Conservation (phyloP, 2,329 filamentous ascomycete genomes). For the Colletotrichum sp. region DNA sequence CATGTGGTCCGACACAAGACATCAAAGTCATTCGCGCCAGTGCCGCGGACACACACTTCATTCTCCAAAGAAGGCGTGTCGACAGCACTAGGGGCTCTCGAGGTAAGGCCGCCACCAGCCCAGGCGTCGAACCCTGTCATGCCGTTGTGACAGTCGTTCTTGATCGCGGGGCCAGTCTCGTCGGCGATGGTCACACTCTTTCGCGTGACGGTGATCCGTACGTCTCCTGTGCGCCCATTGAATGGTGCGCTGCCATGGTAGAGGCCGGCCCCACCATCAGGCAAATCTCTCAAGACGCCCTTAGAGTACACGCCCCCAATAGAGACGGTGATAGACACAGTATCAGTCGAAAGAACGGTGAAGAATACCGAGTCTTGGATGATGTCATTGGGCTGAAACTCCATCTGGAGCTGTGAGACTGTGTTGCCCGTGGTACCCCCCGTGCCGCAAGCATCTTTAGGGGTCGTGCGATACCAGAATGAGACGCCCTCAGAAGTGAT, state of each 20-base stretch:
- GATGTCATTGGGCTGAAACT: slow-evolving; percentile 20
- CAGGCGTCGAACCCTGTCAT: slow-evolving; percentile 11
- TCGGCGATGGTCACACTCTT: neutral
- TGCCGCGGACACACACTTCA: slow-evolving; percentile 30
- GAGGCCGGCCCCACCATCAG: slow-evolving; percentile 25
- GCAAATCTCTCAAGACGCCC: neutral
- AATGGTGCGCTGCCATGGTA: slow-evolving; percentile 24
- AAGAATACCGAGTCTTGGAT: slow-evolving; percentile 26
- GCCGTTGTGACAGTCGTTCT: neutral
- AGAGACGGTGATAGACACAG: neutral
- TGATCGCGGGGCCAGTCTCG: neutral
- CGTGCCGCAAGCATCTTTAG: slow-evolving; percentile 23
- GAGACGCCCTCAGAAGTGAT: slow-evolving; percentile 29
- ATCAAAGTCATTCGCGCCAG: slow-evolving; percentile 33
- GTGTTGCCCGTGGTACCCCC: slow-evolving; percentile 35
- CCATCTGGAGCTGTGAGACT: slow-evolving; percentile 27
- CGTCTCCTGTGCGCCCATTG: slow-evolving; percentile 28
- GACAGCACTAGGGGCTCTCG: neutral
- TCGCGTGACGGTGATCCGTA: slow-evolving; percentile 36
- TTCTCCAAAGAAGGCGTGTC: neutral
- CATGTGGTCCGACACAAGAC: slow-evolving; percentile 38
- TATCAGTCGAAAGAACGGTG: neutral
- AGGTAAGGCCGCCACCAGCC: neutral
- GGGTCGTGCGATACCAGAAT: slow-evolving; percentile 35
- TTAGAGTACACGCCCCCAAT: neutral